A percentile compares a stretch with the other conserved stretches of the same genome.
Evolutionary conservation across 495 filamentous ascomycete genomes (phyloP).

Genomic region (Penicillium diatomitis): DNA sequence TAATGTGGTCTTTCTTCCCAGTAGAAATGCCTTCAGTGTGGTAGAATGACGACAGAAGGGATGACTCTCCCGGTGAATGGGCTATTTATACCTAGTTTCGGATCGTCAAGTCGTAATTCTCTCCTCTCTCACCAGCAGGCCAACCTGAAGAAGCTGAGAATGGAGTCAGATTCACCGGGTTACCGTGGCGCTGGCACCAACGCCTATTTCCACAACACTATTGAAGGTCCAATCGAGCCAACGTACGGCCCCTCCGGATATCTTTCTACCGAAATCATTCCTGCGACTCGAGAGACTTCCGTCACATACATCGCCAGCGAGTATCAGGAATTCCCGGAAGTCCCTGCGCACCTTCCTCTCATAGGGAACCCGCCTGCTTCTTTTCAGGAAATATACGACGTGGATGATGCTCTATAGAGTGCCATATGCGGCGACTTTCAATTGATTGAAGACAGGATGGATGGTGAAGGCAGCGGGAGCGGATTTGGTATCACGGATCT

Average conservation of each 20-base stretch:
- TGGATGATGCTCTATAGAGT: not conserved
- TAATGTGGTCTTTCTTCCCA: not conserved
- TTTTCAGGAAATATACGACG: not conserved
- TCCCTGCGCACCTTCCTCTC: not conserved
- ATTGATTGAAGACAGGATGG: not conserved
- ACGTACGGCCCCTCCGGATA: not conserved
- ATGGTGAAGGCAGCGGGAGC: not conserved
- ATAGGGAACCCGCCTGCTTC: not conserved
- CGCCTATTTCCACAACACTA: not conserved
- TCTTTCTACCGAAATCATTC: not conserved
- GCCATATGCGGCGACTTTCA: not conserved
- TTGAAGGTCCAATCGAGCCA: not conserved
- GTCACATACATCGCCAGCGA: not conserved
- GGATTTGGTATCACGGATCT: not conserved
- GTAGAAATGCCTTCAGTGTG: not conserved
- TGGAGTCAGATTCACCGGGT: not conserved
- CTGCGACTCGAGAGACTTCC: not conserved
- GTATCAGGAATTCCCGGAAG: not conserved
- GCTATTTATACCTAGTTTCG: not conserved
- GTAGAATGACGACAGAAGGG: not conserved
- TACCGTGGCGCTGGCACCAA: not conserved
- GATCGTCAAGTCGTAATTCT: not conserved
- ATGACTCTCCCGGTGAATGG: not conserved
- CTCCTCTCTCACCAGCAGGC: not conserved
- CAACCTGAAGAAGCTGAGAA: not conserved